These are phyloP conservation scores for Asterionellopsis glacialis DNA, from an alignment of 108 stramenopile species.

Conservation along the genomic window DNA sequence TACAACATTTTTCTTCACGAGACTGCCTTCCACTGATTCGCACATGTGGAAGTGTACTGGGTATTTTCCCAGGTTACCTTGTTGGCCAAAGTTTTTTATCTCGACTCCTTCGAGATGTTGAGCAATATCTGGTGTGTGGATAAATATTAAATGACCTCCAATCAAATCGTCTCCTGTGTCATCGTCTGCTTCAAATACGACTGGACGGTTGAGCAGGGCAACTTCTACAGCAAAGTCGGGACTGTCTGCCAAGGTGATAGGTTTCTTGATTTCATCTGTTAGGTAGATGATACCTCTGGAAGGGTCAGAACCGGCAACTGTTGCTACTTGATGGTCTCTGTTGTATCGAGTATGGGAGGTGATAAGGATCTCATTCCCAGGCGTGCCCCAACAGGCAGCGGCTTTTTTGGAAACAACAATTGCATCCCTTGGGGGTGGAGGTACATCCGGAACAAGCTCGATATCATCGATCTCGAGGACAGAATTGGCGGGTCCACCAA, in stretches of 20 bases:
- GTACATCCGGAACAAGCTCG: too few species aligned
- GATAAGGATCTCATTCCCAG: conserved; percentile 46
- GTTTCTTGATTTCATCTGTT: conserved; percentile 28
- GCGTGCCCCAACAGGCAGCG: too few species aligned
- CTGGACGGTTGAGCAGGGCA: conserved; percentile 54
- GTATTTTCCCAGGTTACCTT: conserved; percentile 28
- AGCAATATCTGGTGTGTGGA: conserved; percentile 48
- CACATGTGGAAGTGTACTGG: conserved; percentile 55
- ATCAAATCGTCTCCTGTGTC: conserved; percentile 4
- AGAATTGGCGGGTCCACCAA: too few species aligned
- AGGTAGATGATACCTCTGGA: conserved; percentile 13
- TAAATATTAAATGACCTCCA: conserved; percentile 48
- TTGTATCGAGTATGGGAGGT: conserved; percentile 43
- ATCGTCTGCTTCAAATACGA: conserved; percentile 44
- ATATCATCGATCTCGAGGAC: too few species aligned
- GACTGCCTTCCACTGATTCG: conserved; percentile 33
- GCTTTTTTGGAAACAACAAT: too few species aligned
- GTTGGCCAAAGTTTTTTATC: conserved; percentile 44
- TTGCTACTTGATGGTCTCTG: conserved; percentile 27
- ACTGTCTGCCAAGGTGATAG: conserved; percentile 27
- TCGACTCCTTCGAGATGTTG: conserved; percentile 58
- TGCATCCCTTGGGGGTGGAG: too few species aligned
- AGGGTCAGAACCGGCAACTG: conserved; percentile 25
- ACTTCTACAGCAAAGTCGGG: conserved; percentile 55
- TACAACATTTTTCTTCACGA: conserved; percentile 52